A percentile compares a stretch with the other conserved stretches of the same genome.
Conservation (phyloP, 2,329 filamentous ascomycete genomes). For the Teratosphaeria gauchensis region DNA sequence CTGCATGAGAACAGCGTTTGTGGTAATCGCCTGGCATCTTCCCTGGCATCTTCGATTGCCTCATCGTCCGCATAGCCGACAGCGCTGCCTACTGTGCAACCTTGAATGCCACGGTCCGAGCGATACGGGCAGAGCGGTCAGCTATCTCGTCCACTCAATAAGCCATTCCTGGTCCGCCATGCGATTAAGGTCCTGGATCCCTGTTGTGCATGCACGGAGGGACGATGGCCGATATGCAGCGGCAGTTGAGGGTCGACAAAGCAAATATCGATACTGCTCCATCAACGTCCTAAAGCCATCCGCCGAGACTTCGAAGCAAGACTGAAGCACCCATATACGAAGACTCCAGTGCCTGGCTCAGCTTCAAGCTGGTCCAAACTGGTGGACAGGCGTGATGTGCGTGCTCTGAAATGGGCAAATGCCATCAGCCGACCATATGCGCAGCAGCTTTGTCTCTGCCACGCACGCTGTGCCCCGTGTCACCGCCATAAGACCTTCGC, state of each 20-base stretch:
- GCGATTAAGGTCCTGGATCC: background rate
- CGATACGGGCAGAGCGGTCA: too few species aligned
- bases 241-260: background rate
- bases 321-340: too few species aligned
- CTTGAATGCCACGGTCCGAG: background rate
- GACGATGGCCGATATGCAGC: background rate
- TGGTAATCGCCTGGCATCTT: too few species aligned
- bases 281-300: background rate
- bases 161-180: background rate
- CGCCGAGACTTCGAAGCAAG: too few species aligned
- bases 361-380: too few species aligned
- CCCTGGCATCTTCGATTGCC: background rate
- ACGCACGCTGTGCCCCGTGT: background rate
- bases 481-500: background rate
- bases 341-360: too few species aligned
- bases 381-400: too few species aligned
- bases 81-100: background rate
- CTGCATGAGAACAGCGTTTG: background rate
- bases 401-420: background rate
- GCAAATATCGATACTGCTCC: background rate
- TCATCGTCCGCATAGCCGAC: background rate
- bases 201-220: background rate
- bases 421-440: background rate
- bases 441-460: background rate
- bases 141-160: too few species aligned